A percentile compares a stretch with the other conserved stretches of the same genome.
Evolutionary conservation across 768 basidiomycete species (phyloP).

Genomic region (Rhizopogon rudus): DNA sequence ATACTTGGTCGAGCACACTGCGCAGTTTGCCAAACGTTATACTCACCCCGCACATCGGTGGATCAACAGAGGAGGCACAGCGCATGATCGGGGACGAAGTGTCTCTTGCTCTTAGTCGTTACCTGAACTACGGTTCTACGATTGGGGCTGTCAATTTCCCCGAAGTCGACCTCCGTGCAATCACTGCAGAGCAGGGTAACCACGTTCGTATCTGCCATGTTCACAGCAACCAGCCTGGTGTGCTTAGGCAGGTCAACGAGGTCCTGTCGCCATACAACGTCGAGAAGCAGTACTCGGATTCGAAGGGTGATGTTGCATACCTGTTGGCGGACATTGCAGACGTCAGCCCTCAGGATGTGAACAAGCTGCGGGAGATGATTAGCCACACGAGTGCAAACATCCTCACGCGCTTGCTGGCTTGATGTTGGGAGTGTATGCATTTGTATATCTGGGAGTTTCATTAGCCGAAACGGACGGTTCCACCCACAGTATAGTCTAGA

Average conservation of each 20-base stretch:
- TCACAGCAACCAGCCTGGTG: slow-evolving; percentile 94
- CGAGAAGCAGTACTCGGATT: slow-evolving; percentile 99
- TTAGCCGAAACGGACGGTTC: slow-evolving; percentile 32
- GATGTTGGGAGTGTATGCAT: slow-evolving; percentile 8
- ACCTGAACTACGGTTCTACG: slow-evolving; percentile 89
- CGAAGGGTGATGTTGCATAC: slow-evolving; percentile 89
- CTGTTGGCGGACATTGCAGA: slow-evolving; percentile 96
- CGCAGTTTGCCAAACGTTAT: slow-evolving; percentile 84
- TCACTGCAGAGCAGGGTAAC: slow-evolving; percentile 75
- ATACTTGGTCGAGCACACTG: slow-evolving; percentile 76
- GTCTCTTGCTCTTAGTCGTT: slow-evolving; percentile 75
- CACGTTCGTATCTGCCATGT: slow-evolving; percentile 92
- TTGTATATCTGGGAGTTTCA: not conserved
- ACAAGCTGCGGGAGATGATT: slow-evolving; percentile 73
- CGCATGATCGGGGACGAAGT: slow-evolving; percentile 97
- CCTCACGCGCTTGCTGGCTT: slow-evolving; percentile 80
- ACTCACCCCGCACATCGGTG: slow-evolving; percentile 97
- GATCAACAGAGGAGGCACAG: slow-evolving; percentile 98
- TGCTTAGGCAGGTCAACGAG: slow-evolving; percentile 92
- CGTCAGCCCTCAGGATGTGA: slow-evolving; percentile 78
- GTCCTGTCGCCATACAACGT: slow-evolving; percentile 94
- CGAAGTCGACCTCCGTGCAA: slow-evolving; percentile 93
- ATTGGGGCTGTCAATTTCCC: slow-evolving; percentile 98
- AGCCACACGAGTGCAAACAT: slow-evolving; percentile 81
- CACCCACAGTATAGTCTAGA: slow-evolving; percentile 12